Evolutionary conservation across 805 yeast genomes (phyloP).

Genomic region (Candida boidinii): DNA sequence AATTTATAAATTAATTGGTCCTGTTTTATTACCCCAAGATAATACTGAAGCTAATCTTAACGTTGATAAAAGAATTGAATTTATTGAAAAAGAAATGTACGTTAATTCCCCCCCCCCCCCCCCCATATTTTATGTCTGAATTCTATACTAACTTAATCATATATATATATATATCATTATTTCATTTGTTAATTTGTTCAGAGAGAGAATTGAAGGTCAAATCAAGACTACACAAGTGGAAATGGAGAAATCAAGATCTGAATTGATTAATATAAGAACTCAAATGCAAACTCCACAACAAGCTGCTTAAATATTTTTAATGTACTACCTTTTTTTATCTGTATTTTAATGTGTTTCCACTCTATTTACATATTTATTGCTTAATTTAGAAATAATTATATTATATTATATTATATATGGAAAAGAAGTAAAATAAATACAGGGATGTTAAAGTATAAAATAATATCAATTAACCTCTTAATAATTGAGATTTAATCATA

Average conservation of each 20-base stretch:
- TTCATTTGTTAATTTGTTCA: conserved; percentile 5
- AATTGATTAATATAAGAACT: conserved; percentile 17
- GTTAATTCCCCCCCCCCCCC: neutral
- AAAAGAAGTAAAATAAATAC: neutral
- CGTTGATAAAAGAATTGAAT: conserved; percentile 84
- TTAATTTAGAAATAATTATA: too few species aligned
- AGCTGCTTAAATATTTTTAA: neutral
- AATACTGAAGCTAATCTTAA: conserved; percentile 72
- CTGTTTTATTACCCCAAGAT: conserved; percentile 87
- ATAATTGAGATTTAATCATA: conserved; percentile 59
- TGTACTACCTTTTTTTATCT: too few species aligned
- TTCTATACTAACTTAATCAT: too few species aligned
- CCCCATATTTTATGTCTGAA: too few species aligned
- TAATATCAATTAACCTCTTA: conserved; percentile 41
- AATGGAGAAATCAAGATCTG: conserved; percentile 52
- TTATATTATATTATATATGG: too few species aligned
- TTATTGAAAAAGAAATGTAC: conserved; percentile 65
- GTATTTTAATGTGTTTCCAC: too few species aligned
- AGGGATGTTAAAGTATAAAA: neutral
- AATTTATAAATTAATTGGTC: conserved; percentile 85
- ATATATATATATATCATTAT: neutral
- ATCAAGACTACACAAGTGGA: conserved; percentile 46
- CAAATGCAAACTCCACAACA: conserved; percentile 3
- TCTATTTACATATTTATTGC: too few species aligned
- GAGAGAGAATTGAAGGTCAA: conserved; percentile 60